Evolutionary conservation across 345 rosid species (phyloP), one percentile per base, ranked within the genome.

Genomic region (Euphorbia pulcherrima): DNA sequence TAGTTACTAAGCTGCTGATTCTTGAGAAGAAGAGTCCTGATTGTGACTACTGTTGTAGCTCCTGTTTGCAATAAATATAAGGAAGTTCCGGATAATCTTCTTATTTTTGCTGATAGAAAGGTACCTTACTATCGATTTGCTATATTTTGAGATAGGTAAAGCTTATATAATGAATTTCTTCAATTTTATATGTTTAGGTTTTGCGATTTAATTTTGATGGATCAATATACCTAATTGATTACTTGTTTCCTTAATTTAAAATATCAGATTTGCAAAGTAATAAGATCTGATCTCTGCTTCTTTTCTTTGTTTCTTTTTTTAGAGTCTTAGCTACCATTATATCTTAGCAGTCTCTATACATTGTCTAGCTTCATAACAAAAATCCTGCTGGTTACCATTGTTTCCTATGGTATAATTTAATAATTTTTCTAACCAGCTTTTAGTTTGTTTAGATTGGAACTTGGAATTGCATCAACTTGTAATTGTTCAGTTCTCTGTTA

Each of bases 71-170:
- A 78, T 30, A 89, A 84, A 68, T 64, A 86, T 64, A 87, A 84
- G 57, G 82, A 71, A 72, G 79, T 85, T n/a, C 97, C 98, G 4
- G 87, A 77, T 56, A 68, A 81, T 78, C 74, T 90, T 63, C 98
- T 93, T 20, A 67, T 79, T 30, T 88, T 84, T 74, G 74, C 85
- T 26, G 98, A 93, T 71, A 57, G 78, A 52, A 90, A 93, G 98
- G 98, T 90, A 76, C 4, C 10, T 6, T 28, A 40, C 20, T 20
- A 23, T 37, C 47, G 33, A 2, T 3, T 62, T 41, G 30, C 8
- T 41, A n/a, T 40, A 12, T 40, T 26, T 24, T 62, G 4, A 35
- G 46, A 23, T 8, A 0, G 27, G 40, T 61, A 9, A 20, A 2
- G 18, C 12, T 37, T 37, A 37, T 8, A 44, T 12, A 2, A 33